Evolutionary conservation across 83 land plant genomes (phyloP), one percentile per base, ranked within the genome.

Genomic region (Thuja plicata): DNA sequence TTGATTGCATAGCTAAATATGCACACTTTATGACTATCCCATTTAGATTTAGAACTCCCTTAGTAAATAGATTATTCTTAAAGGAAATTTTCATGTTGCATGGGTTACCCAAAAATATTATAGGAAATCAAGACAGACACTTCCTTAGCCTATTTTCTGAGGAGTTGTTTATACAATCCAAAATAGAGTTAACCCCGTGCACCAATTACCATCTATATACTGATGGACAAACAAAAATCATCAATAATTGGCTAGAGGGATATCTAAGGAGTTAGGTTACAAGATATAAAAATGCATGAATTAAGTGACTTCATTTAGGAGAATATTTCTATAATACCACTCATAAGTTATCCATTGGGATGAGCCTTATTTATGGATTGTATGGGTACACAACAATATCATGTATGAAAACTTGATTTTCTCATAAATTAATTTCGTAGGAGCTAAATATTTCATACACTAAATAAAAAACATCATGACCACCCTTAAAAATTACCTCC

Each of bases 261-360:
- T 62, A 17, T 21, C 15, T 62, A 62, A 6, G n/a, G 71, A 62
- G 21, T 19, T 21, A 62, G 0, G 71, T 62, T 62, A 19, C 27
- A 62, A 19, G 4, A 15, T 4, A 62, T 1, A 0, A 62, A 5
- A 62, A 19, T 24, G 27, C 71, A 62, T 62, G 71, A n/a, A 24
- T 19, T 48, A 62, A 62, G 19, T 62, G 71, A n/a, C 27, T 73
- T 66, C 92, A 77, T 92, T 48, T 48, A 3, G 52, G 52, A 48
- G 52, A 48, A 11, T 48, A 48, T 48, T 48, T 10, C 3, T 48
- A 92, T 45, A 92, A 92, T 50, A 90, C 86, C 19, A 24, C 86
- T 5, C 45, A 43, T 0, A 1, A 43, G 2, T 3, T 43, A 5
- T 43, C 45, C 4, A 43, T n/a, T 43, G 4, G 45, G 45, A 43